Evolutionary conservation across 129 eudicot genomes (phyloP), one percentile per base, ranked within the genome.

Genomic region (Solidago caesia): DNA sequence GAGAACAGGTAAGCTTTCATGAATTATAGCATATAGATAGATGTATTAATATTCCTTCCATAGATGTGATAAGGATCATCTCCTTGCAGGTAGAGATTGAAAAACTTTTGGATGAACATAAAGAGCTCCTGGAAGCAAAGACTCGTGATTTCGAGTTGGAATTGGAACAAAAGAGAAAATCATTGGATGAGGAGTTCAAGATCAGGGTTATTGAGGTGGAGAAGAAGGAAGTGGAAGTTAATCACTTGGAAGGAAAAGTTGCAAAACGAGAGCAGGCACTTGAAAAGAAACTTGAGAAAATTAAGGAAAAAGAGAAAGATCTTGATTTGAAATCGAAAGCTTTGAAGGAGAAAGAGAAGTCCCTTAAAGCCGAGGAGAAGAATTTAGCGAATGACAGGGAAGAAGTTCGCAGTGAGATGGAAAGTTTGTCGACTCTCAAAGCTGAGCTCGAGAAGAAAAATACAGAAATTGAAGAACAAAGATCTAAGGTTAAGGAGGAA

Each of bases 81-180:
- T 47, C 39, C 10, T 58, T 84, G 81, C 89, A 95, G 99, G 80
- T 55, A 71, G 99, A 83, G 85, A 75, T 95, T 77, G 90, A 91
- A 84, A 91, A 91, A 78, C 92, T 89, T 80, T 51, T 91, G 89
- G 97, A 95, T 77, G 96, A 95, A 67, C 99, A 95, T 81, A 81
- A 89, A 56, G 74, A 72, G 55, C 62, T 79, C 62, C 75, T 95
- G 81, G 92, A 86, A 53, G 75, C 77, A 2, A 95, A 91, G 85
- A 71, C 82, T 41, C 71, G 71, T 55, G 91, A 84, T 45, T 91
- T 95, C 77, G 97, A 95, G 77, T 66, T 82, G 79, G 99, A 95
- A 75, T 70, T 95, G 89, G 90, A 87, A n/a, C 85, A 85, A 71
- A 95, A 80, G 85, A 89, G 87, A 77, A 82, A 59, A 79, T 71